A percentile compares a stretch with the other conserved stretches of the same genome.
Evolutionary conservation across 768 basidiomycete genomes (phyloP).

Genomic region (Sarcodon sp.): DNA sequence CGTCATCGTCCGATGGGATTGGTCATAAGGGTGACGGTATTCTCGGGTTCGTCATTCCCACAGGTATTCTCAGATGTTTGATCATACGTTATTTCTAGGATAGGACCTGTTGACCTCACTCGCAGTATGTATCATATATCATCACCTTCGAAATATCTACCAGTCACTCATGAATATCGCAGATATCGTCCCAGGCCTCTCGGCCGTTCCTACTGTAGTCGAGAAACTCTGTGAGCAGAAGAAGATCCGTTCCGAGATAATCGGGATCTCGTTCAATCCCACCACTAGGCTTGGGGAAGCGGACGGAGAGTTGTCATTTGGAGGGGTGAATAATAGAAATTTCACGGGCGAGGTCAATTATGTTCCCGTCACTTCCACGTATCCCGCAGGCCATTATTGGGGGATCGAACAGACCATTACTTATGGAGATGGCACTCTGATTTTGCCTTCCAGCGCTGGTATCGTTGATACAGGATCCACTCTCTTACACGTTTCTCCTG

Average conservation of each 20-base stretch:
- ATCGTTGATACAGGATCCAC: slow-evolving; percentile 46
- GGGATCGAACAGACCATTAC: slow-evolving; percentile 14
- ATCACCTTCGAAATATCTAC: too few relatives aligned
- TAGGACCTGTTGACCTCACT: too few relatives aligned
- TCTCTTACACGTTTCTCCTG: slow-evolving; percentile 37
- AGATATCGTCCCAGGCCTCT: background rate
- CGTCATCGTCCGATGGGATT: too few relatives aligned
- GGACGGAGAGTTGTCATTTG: slow-evolving; percentile 47
- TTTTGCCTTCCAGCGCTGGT: slow-evolving; percentile 25
- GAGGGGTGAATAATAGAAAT: slow-evolving; percentile 18
- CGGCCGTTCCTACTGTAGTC: slow-evolving; percentile 3
- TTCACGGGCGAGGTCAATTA: slow-evolving; percentile 14
- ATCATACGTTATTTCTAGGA: too few relatives aligned
- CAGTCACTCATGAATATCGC: background rate
- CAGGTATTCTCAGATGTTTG: too few relatives aligned
- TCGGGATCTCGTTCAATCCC: slow-evolving; percentile 43
- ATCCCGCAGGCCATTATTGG: slow-evolving; percentile 2
- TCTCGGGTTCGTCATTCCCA: too few relatives aligned
- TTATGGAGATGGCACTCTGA: slow-evolving; percentile 13
- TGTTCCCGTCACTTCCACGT: slow-evolving; percentile 2
- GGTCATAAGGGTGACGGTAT: too few relatives aligned
- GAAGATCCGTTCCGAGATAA: slow-evolving; percentile 22
- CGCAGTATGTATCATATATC: too few relatives aligned
- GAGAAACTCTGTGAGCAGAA: slow-evolving; percentile 35
- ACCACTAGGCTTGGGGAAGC: slow-evolving; percentile 17